These are phyloP conservation scores for Epithele typhae DNA, from an alignment of 768 basidiomycete genomes.

Conservation along the genomic window DNA sequence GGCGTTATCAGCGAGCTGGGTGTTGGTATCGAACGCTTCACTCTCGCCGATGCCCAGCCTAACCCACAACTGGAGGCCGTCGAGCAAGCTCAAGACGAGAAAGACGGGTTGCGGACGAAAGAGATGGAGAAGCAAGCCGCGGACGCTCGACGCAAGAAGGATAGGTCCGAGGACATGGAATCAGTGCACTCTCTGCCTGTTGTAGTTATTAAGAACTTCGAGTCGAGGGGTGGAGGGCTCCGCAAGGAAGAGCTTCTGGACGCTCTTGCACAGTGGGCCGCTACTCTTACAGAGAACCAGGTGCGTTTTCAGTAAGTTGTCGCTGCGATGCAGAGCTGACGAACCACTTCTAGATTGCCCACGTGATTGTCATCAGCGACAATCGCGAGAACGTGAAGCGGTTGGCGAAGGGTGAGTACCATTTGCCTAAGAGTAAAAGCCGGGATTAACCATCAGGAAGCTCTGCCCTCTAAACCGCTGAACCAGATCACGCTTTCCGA, in stretches of 20 bases:
- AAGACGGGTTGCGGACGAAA: slow-evolving; percentile 13
- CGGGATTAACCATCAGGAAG: no score
- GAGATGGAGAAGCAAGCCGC: slow-evolving; percentile 27
- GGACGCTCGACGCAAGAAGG: slow-evolving; percentile 27
- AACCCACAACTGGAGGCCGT: neutral
- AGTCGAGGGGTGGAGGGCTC: slow-evolving; percentile 45
- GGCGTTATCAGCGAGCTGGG: slow-evolving; percentile 87
- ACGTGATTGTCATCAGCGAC: slow-evolving; percentile 88
- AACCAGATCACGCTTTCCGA: slow-evolving; percentile 77
- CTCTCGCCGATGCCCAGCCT: slow-evolving; percentile 26
- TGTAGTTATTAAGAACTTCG: slow-evolving; percentile 82
- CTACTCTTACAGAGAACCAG: slow-evolving; percentile 74
- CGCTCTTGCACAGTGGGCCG: slow-evolving; percentile 83
- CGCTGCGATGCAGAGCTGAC: neutral
- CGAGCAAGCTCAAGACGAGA: neutral
- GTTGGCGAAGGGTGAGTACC: no score
- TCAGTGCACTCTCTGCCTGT: slow-evolving; percentile 69
- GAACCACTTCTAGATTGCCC: slow-evolving; percentile 63
- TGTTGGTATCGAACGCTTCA: slow-evolving; percentile 66
- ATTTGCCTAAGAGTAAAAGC: no score
- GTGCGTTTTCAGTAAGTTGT: slow-evolving; percentile 30
- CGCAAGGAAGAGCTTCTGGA: slow-evolving; percentile 67
- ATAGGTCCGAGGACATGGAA: slow-evolving; percentile 40
- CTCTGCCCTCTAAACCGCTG: slow-evolving; percentile 80
- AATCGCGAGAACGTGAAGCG: slow-evolving; percentile 83